These are phyloP conservation scores for Russula abietina DNA, from an alignment of 768 basidiomycete species.

Conservation along the genomic window DNA sequence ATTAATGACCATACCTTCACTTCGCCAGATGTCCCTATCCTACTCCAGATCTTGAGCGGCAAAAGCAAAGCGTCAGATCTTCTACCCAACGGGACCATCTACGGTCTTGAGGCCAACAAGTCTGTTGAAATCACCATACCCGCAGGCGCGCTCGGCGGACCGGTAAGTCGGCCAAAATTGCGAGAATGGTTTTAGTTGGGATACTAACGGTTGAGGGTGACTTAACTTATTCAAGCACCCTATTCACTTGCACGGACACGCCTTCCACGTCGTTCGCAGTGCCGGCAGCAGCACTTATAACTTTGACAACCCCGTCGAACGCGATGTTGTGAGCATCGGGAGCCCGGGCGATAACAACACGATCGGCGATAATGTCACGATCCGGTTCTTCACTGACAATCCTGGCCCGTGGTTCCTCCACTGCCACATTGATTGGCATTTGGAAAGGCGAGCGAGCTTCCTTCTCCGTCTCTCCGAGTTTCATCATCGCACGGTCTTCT, in stretches of 20 bases:
- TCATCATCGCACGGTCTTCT: background rate
- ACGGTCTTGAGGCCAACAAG: background rate
- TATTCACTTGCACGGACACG: conserved; percentile 17
- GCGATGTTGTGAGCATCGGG: conserved; percentile 20
- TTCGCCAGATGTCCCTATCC: background rate
- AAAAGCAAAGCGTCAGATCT: background rate
- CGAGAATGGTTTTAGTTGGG: background rate
- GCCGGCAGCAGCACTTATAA: conserved; percentile 20
- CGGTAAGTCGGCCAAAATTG: background rate
- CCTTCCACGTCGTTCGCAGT: conserved; percentile 13
- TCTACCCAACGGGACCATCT: background rate
- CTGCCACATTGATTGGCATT: conserved; percentile 8
- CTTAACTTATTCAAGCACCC: conserved; percentile 2
- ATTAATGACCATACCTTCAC: conserved; percentile 1
- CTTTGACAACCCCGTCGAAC: conserved; percentile 18
- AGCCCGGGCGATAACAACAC: too few species aligned
- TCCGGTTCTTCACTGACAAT: conserved; percentile 30
- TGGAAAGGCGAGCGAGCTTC: conserved; percentile 1
- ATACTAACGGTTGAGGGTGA: background rate
- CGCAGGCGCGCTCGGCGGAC: background rate
- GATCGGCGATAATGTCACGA: conserved; percentile 24
- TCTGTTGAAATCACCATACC: conserved; percentile 9
- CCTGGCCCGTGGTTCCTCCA: conserved; percentile 8
- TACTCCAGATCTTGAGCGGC: conserved; percentile 16
- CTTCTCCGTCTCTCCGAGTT: too few species aligned